These are phyloP conservation scores for Quercus bicolor DNA, from an alignment of 306 rosid species.

Conservation along the genomic window DNA sequence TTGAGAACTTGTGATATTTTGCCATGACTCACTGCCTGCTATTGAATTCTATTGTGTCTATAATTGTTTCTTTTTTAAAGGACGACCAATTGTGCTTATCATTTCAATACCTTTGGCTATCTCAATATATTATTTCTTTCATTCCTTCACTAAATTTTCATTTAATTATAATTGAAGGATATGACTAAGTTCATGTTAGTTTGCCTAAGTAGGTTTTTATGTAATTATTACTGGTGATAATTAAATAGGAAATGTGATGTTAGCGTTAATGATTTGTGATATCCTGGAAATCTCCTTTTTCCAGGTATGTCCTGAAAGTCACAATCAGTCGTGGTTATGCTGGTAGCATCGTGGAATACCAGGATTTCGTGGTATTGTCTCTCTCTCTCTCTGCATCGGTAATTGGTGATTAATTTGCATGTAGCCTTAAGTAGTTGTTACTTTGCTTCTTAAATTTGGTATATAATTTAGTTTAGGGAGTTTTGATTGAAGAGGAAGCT, in stretches of 20 bases:
- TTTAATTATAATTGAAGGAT: not conserved
- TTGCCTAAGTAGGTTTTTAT: not conserved
- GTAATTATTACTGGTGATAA: not conserved
- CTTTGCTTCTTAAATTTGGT: not conserved
- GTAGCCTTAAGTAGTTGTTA: not conserved
- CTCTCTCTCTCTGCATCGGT: not conserved
- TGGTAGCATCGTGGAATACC: slow-evolving; percentile 90
- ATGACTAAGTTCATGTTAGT: not conserved
- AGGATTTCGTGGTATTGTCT: slow-evolving; percentile 80
- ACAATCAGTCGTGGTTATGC: slow-evolving; percentile 93
- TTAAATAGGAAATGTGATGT: slow-evolving; percentile 8
- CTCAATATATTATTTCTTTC: not conserved
- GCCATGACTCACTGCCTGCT: not conserved
- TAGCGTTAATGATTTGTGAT: slow-evolving; percentile 10
- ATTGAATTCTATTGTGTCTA: not conserved
- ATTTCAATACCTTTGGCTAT: not conserved
- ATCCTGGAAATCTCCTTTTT: slow-evolving; percentile 22
- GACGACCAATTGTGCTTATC: not conserved
- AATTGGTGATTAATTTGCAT: not conserved
- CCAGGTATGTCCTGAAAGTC: slow-evolving; percentile 92
- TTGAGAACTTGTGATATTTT: not conserved
- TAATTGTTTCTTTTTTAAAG: not conserved
- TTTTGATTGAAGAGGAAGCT: not conserved
- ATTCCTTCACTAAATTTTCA: not conserved
- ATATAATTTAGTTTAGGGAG: not conserved